Evolutionary conservation across 2,329 filamentous ascomycete species (phyloP), one percentile per base, ranked within the genome.

Genomic region (Sarocladium strictum): DNA sequence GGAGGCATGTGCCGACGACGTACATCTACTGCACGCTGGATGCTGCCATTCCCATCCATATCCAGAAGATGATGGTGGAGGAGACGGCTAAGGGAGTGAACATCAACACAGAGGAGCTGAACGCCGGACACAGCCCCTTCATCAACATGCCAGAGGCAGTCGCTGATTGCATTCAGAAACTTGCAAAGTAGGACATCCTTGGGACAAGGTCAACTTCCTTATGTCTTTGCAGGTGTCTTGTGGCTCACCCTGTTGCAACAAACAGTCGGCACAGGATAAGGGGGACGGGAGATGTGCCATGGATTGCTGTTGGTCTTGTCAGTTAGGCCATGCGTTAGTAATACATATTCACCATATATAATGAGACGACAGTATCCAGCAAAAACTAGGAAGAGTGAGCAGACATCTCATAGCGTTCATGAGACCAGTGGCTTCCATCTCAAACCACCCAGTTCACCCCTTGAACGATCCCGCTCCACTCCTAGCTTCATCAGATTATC

Each of bases 331-430:
- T n/a, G n/a, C n/a, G n/a, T n/a, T n/a, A n/a, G n/a, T n/a, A n/a
- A n/a, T n/a, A n/a, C n/a, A n/a, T n/a, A n/a, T n/a, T n/a, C n/a
- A n/a, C n/a, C n/a, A n/a, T n/a, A n/a, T n/a, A n/a, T n/a, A n/a
- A n/a, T n/a, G n/a, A n/a, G n/a, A n/a, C n/a, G n/a, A n/a, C n/a
- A n/a, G n/a, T n/a, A n/a, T n/a, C n/a, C n/a, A n/a, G n/a, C n/a
- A n/a, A n/a, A n/a, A n/a, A n/a, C n/a, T n/a, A n/a, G n/a, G n/a
- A n/a, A n/a, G n/a, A n/a, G n/a, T n/a, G n/a, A n/a, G n/a, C n/a
- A 69, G 54, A 37, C 65, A 67, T 3, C 58, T 60, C 24, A 62
- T 59, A 19, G 59, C 40, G n/a, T 60, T 58, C 58, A 63, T 24
- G 21, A 53, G 27, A n/a, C 54, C 54, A 21, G 53, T 27, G n/a